Conservation (phyloP, 2,329 filamentous ascomycete genomes). For the Xylariaceae sp. region DNA sequence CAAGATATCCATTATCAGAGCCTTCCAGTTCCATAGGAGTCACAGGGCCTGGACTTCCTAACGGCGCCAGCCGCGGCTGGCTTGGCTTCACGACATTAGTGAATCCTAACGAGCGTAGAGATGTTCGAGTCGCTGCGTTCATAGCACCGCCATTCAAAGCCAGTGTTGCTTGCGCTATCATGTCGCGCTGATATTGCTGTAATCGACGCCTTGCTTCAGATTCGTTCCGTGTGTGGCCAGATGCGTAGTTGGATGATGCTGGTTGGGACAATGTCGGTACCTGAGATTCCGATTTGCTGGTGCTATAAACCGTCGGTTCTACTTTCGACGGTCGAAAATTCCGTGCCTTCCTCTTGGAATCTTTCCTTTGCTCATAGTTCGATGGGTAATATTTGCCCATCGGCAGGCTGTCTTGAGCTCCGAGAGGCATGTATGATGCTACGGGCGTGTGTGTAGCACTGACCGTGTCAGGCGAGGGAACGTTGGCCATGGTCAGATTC, state of each 20-base stretch:
- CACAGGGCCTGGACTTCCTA: conserved; percentile 59
- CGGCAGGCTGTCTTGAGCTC: conserved; percentile 46
- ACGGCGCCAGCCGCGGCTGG: conserved; percentile 50
- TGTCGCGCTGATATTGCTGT: conserved; percentile 59
- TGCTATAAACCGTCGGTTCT: conserved; percentile 25
- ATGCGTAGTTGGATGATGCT: conserved; percentile 11
- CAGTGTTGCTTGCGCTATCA: conserved; percentile 56
- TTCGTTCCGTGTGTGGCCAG: conserved; percentile 36
- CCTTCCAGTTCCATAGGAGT: conserved; percentile 59
- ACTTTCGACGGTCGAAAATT: conserved; percentile 22
- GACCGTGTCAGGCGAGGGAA: conserved; percentile 20
- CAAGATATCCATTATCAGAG: conserved; percentile 38
- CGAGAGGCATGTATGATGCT: conserved; percentile 51
- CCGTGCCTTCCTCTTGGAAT: conserved; percentile 26
- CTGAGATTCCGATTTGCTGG: conserved; percentile 37
- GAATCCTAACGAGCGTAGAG: conserved; percentile 39
- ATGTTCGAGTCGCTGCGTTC: conserved; percentile 34
- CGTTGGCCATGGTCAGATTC: conserved; percentile 6
- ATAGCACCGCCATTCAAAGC: conserved; percentile 37
- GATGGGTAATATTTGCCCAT: conserved; percentile 64
- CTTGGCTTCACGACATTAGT: conserved; percentile 35
- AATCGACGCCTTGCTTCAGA: conserved; percentile 51
- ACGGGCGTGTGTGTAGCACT: conserved; percentile 41
- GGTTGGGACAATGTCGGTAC: conserved; percentile 26
- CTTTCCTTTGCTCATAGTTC: conserved; percentile 52